These are phyloP conservation scores for Hypocrella siamensis DNA, from an alignment of 2,329 filamentous ascomycete species.

Conservation along the genomic window DNA sequence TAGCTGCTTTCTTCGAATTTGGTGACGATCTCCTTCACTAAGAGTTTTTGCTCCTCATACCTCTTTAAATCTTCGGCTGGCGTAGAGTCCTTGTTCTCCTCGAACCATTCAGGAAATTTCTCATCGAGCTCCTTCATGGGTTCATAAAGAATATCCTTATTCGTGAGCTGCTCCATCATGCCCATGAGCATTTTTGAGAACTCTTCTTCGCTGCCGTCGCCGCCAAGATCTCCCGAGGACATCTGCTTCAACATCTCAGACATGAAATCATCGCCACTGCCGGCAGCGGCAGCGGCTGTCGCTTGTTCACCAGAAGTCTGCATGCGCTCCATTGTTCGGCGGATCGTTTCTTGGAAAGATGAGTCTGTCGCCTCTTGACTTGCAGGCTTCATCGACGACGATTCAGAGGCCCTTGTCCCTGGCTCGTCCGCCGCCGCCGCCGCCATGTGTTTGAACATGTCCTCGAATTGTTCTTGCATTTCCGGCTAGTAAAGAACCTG, in stretches of 20 bases:
- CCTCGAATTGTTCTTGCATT: slow-evolving; percentile 66
- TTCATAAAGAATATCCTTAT: slow-evolving; percentile 96
- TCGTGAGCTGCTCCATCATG: slow-evolving; percentile 98
- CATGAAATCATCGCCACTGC: slow-evolving; percentile 62
- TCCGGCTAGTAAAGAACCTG: slow-evolving; percentile 36
- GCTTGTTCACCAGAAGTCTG: slow-evolving; percentile 75
- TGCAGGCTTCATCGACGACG: slow-evolving; percentile 14
- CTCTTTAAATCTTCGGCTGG: slow-evolving; percentile 58
- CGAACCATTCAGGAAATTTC: slow-evolving; percentile 84
- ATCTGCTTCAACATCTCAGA: slow-evolving; percentile 88
- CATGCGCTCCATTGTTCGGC: slow-evolving; percentile 92
- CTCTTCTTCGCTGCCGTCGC: slow-evolving; percentile 56
- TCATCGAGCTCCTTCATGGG: slow-evolving; percentile 94
- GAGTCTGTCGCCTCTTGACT: slow-evolving; percentile 29
- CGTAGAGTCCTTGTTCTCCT: slow-evolving; percentile 53
- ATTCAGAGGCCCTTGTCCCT: slow-evolving; percentile 2
- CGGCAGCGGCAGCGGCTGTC: slow-evolving; percentile 57
- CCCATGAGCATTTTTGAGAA: slow-evolving; percentile 89
- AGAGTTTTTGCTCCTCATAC: slow-evolving; percentile 63
- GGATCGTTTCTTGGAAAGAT: slow-evolving; percentile 83
- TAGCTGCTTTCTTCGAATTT: slow-evolving; percentile 78
- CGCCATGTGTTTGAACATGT: slow-evolving; percentile 58
- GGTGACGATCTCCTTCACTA: slow-evolving; percentile 74
- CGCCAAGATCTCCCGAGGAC: slow-evolving; percentile 39
- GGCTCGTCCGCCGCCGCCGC: slow-evolving; percentile 25